Conservation (phyloP, 768 basidiomycete species). For the Calocybe cyanea region DNA sequence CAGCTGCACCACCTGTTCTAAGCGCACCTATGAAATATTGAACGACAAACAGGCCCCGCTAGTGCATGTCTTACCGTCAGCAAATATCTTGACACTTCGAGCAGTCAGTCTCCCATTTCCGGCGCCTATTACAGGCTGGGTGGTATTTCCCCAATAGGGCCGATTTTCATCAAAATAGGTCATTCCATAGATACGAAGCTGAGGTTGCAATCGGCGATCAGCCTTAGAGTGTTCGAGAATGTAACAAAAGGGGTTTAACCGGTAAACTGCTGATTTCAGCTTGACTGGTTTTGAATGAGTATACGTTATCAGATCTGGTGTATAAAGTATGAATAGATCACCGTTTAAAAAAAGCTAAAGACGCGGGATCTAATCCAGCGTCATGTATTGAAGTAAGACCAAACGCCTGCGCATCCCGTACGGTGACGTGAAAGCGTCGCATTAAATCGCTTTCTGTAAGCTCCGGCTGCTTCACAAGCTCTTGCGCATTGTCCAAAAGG, state of each 20-base stretch:
- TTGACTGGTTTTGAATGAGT: constrained; percentile 42
- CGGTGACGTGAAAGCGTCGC: constrained; percentile 56
- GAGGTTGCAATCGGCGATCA: constrained; percentile 9
- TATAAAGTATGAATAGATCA: constrained; percentile 23
- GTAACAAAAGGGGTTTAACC: constrained; percentile 29
- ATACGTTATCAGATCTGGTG: constrained; percentile 1
- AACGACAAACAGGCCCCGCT: constrained; percentile 3
- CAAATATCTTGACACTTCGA: constrained; percentile 78
- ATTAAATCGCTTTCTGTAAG: constrained; percentile 62
- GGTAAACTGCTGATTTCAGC: constrained; percentile 59
- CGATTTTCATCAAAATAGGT: constrained; percentile 62
- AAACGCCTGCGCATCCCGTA: constrained; percentile 60
- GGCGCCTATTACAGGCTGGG: constrained; percentile 49
- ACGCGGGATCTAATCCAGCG: constrained; percentile 66
- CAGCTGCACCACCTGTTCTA: constrained; percentile 87
- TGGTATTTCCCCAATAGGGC: constrained; percentile 71
- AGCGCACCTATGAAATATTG: constrained; percentile 57
- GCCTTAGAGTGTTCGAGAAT: background rate
- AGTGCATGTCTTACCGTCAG: constrained; percentile 47
- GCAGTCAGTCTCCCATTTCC: constrained; percentile 63
- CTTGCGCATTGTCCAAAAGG: constrained; percentile 85
- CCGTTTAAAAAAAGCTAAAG: constrained; percentile 74
- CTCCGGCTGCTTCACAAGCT: constrained; percentile 59
- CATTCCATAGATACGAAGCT: constrained; percentile 81
- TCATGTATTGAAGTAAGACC: constrained; percentile 88